Percentiles rank a stretch among this genome's conserved stretches.
Evolutionary conservation across 1,284 basidiomycete genomes (phyloP).

Genomic region (Moesziomyces antarcticus): DNA sequence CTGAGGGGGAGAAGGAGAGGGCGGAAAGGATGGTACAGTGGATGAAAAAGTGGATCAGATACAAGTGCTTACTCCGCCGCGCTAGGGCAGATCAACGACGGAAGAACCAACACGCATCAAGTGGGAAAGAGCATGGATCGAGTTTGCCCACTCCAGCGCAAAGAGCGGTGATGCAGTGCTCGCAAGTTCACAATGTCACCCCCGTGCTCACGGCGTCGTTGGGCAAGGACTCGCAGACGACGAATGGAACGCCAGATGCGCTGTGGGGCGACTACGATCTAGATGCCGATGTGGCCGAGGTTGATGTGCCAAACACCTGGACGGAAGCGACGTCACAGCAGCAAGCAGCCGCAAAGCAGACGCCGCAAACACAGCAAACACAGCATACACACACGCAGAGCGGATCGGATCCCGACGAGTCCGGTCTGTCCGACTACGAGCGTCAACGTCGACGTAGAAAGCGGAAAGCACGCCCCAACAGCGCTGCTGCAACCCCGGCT

Average conservation of each 20-base stretch:
- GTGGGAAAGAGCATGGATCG: neutral
- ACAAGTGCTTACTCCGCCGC: slow-evolving; percentile 1
- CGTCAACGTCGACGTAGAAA: neutral
- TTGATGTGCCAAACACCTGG: neutral
- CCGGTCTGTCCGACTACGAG: slow-evolving; percentile 36
- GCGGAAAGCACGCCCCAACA: neutral
- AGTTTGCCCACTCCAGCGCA: slow-evolving; percentile 25
- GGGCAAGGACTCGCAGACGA: neutral
- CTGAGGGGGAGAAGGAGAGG: slow-evolving; percentile 3
- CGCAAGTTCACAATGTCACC: neutral
- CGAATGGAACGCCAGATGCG: neutral
- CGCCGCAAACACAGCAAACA: slow-evolving; percentile 7
- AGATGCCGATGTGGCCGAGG: slow-evolving; percentile 9
- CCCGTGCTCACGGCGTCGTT: neutral
- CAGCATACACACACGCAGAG: slow-evolving; percentile 13
- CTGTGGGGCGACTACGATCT: slow-evolving; percentile 26
- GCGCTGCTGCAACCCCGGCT: neutral
- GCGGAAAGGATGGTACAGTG: slow-evolving; percentile 2
- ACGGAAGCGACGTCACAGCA: neutral
- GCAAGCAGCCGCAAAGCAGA: neutral
- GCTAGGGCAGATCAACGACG: slow-evolving; percentile 6
- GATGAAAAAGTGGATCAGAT: slow-evolving; percentile 31
- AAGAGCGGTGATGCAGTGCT: neutral
- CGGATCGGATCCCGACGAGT: slow-evolving; percentile 23
- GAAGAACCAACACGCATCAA: neutral